Evolutionary conservation across 345 rosid species (phyloP).

Genomic region (Eucalyptus regnans): DNA sequence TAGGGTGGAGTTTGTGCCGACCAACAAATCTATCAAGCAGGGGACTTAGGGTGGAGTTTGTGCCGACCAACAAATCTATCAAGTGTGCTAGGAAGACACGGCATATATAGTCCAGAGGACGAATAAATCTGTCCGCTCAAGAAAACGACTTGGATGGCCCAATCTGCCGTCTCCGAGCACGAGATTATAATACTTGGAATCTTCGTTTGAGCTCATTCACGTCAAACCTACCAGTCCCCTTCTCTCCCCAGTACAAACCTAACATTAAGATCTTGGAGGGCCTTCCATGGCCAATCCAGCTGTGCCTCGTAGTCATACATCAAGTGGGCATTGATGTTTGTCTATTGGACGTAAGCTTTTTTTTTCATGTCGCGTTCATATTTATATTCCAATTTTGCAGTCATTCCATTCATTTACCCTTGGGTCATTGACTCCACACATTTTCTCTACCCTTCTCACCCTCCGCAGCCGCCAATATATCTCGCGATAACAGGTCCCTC

Average conservation of each 20-base stretch:
- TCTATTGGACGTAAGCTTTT: neutral
- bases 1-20: too few species aligned
- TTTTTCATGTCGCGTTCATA: neutral
- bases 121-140: neutral
- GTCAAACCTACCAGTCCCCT: neutral
- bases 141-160: neutral
- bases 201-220: neutral
- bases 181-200: neutral
- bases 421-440: too few species aligned
- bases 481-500: neutral
- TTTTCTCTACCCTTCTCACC: neutral
- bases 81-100: too few species aligned
- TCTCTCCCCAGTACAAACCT: neutral
- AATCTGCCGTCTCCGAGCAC: neutral
- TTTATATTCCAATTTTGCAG: neutral
- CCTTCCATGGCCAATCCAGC: neutral
- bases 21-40: too few species aligned
- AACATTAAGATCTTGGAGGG: neutral
- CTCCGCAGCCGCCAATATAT: neutral
- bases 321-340: neutral
- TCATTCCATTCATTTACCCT: neutral
- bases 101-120: too few species aligned
- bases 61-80: too few species aligned
- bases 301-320: neutral
- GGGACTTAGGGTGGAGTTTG: too few species aligned